These are phyloP conservation scores for Sporothrix luriei DNA, from an alignment of 2,329 filamentous ascomycete genomes.

Conservation along the genomic window DNA sequence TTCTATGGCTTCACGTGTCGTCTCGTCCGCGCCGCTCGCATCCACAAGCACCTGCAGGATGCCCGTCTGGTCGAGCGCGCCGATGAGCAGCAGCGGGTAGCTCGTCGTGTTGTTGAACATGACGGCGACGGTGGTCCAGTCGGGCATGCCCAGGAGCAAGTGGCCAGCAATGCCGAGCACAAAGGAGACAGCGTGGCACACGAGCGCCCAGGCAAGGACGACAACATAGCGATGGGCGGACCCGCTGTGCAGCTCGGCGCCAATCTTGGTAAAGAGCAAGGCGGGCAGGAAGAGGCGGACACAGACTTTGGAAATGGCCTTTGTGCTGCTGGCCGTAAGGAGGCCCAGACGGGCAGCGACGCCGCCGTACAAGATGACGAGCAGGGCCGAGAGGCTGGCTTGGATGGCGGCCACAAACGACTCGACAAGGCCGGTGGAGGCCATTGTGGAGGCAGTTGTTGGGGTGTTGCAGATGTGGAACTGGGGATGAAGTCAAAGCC, in stretches of 20 bases:
- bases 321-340: slow-evolving; percentile 44
- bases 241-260: slow-evolving; percentile 46
- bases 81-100: slow-evolving; percentile 51
- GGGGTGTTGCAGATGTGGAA: background rate
- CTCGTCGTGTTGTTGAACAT: slow-evolving; percentile 56
- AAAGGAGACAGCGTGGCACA: slow-evolving; percentile 47
- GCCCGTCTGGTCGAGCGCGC: slow-evolving; percentile 53
- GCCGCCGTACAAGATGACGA: slow-evolving; percentile 51
- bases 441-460: slow-evolving; percentile 31
- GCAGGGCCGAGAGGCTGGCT: slow-evolving; percentile 51
- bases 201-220: slow-evolving; percentile 48
- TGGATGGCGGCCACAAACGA: slow-evolving; percentile 52
- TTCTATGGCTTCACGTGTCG: slow-evolving; percentile 52
- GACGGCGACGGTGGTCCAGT: slow-evolving; percentile 51
- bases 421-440: slow-evolving; percentile 40
- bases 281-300: slow-evolving; percentile 53
- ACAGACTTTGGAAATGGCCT: slow-evolving; percentile 51
- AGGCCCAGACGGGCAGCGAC: slow-evolving; percentile 47
- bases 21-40: slow-evolving; percentile 44
- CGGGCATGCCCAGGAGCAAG: slow-evolving; percentile 47
- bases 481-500: background rate
- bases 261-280: slow-evolving; percentile 51
- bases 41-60: slow-evolving; percentile 54
- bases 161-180: slow-evolving; percentile 46
- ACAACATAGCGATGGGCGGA: slow-evolving; percentile 46